Percentiles rank a stretch among this genome's conserved stretches.
Evolutionary conservation across 495 filamentous ascomycete genomes (phyloP).

Genomic region (Cudoniella acicularis): DNA sequence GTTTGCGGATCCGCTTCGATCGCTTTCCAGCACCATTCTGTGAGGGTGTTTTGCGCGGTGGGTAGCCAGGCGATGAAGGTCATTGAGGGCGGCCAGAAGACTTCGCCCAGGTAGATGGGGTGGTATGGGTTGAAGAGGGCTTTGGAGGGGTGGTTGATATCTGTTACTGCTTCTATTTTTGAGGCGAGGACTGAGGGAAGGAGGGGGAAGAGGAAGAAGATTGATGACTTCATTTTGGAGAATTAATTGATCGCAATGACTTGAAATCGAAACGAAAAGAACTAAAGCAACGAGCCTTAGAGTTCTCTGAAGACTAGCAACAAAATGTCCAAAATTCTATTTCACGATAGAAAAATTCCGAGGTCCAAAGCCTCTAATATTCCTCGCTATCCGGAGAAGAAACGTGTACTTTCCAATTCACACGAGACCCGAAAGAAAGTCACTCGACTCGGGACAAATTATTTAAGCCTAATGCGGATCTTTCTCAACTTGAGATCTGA

Average conservation of each 20-base stretch:
- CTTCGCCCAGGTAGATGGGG: conserved; percentile 23
- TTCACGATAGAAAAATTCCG: too few relatives aligned
- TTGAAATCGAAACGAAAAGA: neutral
- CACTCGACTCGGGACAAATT: neutral
- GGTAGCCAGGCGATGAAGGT: conserved; percentile 22
- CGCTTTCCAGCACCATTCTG: conserved; percentile 19
- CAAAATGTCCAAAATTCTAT: too few relatives aligned
- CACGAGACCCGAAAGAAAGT: neutral
- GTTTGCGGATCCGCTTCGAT: conserved; percentile 7
- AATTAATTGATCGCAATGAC: neutral
- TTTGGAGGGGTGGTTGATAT: neutral
- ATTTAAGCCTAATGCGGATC: neutral
- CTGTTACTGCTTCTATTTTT: neutral
- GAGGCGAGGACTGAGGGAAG: neutral
- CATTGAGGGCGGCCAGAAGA: conserved; percentile 24
- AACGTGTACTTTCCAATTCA: neutral
- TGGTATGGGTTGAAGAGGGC: conserved; percentile 4
- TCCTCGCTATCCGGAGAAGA: neutral
- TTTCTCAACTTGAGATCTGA: neutral
- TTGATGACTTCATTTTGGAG: neutral
- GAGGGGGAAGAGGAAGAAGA: neutral
- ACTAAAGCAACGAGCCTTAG: too few relatives aligned
- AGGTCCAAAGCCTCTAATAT: neutral
- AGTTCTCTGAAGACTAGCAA: too few relatives aligned
- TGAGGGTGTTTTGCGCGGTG: neutral